phyloP scores from a whole-genome alignment of 768 basidiomycete species.

The Clitopilus passeckerianus region DNA sequence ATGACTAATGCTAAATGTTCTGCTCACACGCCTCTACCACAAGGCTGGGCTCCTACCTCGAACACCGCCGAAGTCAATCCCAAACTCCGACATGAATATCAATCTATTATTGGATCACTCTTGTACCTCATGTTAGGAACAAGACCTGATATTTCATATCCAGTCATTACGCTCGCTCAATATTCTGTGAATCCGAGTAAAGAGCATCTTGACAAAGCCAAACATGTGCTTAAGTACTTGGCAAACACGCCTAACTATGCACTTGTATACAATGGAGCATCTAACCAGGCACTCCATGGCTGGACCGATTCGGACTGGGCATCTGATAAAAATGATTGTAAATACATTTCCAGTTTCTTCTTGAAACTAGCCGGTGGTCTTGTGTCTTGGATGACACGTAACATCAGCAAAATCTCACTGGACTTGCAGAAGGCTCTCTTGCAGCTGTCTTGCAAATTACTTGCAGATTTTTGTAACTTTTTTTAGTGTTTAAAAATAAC shows the following conservation, averaged over 20 bases:
- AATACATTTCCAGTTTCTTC: background rate
- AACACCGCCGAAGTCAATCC: background rate
- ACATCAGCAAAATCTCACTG: too few species aligned
- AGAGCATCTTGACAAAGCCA: conserved; percentile 3
- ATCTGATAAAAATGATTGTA: background rate
- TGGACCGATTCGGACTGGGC: conserved; percentile 6
- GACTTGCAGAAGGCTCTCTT: too few species aligned
- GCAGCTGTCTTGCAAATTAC: too few species aligned
- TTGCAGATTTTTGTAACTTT: too few species aligned
- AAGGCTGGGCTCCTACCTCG: background rate
- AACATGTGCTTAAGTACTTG: conserved; percentile 1
- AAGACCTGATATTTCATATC: background rate
- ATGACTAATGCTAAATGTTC: conserved; percentile 6
- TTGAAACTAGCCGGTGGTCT: background rate
- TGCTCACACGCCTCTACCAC: conserved; percentile 1
- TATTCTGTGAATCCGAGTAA: background rate
- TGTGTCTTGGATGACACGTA: conserved; percentile 2
- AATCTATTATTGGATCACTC: conserved; percentile 10
- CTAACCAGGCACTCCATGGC: background rate
- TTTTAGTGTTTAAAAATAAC: too few species aligned
- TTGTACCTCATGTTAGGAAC: conserved; percentile 16
- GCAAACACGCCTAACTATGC: background rate
- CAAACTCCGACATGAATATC: conserved; percentile 3
- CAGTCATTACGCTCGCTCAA: conserved; percentile 1
- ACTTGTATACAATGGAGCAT: background rate